A percentile compares a stretch with the other conserved stretches of the same genome.
These are phyloP conservation scores for Raphidocelis subcapitata DNA, from an alignment of 139 green algal species.

Conservation along the genomic window DNA sequence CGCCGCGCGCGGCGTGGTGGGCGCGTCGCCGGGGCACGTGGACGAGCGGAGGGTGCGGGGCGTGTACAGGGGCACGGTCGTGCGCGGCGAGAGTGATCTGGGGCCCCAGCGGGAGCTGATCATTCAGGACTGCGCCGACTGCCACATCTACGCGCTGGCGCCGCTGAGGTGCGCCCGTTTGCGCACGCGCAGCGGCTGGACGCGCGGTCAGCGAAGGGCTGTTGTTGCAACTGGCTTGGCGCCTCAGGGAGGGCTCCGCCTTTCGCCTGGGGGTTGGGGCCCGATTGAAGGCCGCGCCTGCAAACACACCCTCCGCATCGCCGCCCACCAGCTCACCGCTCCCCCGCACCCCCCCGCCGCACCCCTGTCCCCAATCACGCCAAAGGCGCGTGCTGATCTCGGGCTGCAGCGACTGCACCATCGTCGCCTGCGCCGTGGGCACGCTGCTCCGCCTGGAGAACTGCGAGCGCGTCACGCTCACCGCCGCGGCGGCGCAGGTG, in stretches of 20 bases:
- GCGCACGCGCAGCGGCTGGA: too few species aligned
- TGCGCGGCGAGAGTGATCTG: constrained; percentile 76
- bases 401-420: constrained; percentile 78
- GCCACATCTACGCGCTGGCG: constrained; percentile 81
- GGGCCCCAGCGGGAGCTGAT: constrained; percentile 29
- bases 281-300: too few species aligned
- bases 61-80: constrained; percentile 73
- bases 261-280: too few species aligned
- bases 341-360: too few species aligned
- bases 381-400: constrained; percentile 56
- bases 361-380: too few species aligned
- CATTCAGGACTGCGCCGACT: constrained; percentile 87
- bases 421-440: constrained; percentile 75
- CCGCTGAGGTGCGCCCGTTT: constrained; percentile 70
- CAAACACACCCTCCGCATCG: too few species aligned
- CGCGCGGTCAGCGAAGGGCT: too few species aligned
- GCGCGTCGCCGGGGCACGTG: constrained; percentile 23
- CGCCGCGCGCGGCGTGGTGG: constrained; percentile 8
- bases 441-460: constrained; percentile 70
- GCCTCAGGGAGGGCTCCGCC: too few species aligned
- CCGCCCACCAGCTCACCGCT: too few species aligned
- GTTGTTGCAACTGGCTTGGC: too few species aligned
- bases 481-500: constrained; percentile 52
- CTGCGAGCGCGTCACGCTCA: constrained; percentile 76
- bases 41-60: constrained; percentile 50